phyloP scores from a whole-genome alignment of 352 stramenopile species.

The Halophytophthora polymorphica region DNA sequence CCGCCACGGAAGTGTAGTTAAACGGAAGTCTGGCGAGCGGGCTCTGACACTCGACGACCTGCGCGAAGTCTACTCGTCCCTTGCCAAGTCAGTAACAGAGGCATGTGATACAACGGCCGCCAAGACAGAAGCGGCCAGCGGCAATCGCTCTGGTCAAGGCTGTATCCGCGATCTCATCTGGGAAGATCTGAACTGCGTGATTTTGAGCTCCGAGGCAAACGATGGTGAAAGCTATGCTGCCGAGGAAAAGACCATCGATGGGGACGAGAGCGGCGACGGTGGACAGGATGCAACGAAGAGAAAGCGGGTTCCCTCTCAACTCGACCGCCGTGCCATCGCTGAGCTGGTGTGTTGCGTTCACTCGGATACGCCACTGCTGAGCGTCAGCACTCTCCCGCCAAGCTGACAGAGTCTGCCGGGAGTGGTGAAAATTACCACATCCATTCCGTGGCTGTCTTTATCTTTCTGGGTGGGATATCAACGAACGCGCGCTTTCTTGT shows the following conservation, averaged over 20 bases:
- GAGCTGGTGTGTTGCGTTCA: conserved; percentile 32
- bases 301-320: neutral
- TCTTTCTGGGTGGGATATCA: too few species aligned
- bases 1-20: conserved; percentile 14
- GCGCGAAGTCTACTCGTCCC: conserved; percentile 30
- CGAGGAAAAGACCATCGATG: neutral
- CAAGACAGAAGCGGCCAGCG: neutral
- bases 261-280: neutral
- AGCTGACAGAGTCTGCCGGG: neutral
- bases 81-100: conserved; percentile 10
- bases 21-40: conserved; percentile 7
- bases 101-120: neutral
- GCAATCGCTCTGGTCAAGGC: conserved; percentile 3
- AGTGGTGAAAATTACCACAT: too few species aligned
- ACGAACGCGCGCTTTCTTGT: too few species aligned
- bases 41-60: conserved; percentile 35
- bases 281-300: neutral
- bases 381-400: conserved; percentile 3
- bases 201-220: conserved; percentile 6
- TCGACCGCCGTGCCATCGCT: conserved; percentile 18
- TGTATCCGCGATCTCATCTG: conserved; percentile 36
- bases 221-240: neutral
- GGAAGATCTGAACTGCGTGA: conserved; percentile 22
- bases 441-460: too few species aligned
- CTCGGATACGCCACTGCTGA: conserved; percentile 27